A percentile compares a stretch with the other conserved stretches of the same genome.
Evolutionary conservation across 2,329 filamentous ascomycete species (phyloP).

Genomic region (Tricladium varicosporioides): DNA sequence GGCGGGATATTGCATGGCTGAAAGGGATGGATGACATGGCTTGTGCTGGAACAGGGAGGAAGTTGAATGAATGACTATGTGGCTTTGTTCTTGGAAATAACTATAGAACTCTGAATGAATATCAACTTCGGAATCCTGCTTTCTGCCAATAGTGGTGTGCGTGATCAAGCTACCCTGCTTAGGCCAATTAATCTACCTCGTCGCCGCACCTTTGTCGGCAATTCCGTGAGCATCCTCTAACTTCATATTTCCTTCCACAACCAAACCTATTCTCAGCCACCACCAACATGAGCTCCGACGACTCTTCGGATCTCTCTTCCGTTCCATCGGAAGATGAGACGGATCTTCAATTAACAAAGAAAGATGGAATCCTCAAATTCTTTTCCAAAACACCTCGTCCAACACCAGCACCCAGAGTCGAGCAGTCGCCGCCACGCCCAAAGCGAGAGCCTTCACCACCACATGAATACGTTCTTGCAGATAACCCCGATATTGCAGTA

Average conservation of each 20-base stretch:
- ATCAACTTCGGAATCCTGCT: neutral
- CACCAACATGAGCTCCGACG: constrained; percentile 43
- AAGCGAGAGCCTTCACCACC: constrained; percentile 86
- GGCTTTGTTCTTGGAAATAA: neutral
- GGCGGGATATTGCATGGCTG: too few species aligned
- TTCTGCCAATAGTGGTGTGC: constrained; percentile 3
- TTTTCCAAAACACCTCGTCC: constrained; percentile 54
- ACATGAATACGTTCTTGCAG: constrained; percentile 85
- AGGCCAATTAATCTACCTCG: constrained; percentile 9
- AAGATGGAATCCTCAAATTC: constrained; percentile 65
- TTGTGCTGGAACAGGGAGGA: neutral
- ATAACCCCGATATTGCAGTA: constrained; percentile 91
- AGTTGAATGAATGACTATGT: neutral
- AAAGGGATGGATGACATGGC: neutral
- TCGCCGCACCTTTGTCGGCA: constrained; percentile 12
- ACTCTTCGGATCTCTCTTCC: constrained; percentile 62
- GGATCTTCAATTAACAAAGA: constrained; percentile 49
- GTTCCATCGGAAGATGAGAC: constrained; percentile 53
- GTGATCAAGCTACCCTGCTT: constrained; percentile 11
- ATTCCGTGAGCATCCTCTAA: constrained; percentile 8
- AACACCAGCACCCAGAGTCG: constrained; percentile 49
- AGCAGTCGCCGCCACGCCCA: constrained; percentile 60
- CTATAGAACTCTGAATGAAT: neutral
- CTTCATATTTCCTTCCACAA: constrained; percentile 11
- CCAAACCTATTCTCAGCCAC: constrained; percentile 17